Percentiles rank a stretch among this genome's conserved stretches.
Conservation (phyloP, 306 rosid species). For the Senna siamea region DNA sequence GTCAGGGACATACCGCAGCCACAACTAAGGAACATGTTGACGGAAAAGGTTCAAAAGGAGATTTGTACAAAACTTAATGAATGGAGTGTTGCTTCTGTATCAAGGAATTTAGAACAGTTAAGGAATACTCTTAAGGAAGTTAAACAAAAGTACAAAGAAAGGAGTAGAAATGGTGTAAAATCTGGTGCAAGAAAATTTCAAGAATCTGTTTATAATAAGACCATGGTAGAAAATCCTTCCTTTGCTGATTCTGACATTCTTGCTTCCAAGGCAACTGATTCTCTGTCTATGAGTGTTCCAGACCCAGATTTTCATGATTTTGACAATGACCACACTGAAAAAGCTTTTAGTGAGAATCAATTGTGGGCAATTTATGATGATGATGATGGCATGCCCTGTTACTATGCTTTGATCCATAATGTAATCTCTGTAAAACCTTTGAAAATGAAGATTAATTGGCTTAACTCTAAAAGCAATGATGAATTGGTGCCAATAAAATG, state of each 20-base stretch:
- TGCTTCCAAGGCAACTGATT: constrained; percentile 39
- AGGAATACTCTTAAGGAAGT: constrained; percentile 33
- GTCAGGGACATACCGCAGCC: constrained; percentile 46
- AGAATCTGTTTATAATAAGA: constrained; percentile 34
- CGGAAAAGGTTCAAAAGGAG: constrained; percentile 68
- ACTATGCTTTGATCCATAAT: constrained; percentile 68
- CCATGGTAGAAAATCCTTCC: constrained; percentile 15
- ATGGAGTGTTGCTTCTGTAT: constrained; percentile 40
- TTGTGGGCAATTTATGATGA: constrained; percentile 84
- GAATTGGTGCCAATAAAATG: constrained; percentile 67
- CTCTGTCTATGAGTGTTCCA: constrained; percentile 65
- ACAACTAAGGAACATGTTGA: constrained; percentile 55
- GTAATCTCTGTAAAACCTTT: constrained; percentile 70
- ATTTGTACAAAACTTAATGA: constrained; percentile 55
- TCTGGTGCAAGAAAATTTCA: no score
- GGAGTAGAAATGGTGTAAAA: constrained; percentile 37
- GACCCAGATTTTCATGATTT: constrained; percentile 90
- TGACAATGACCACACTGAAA: constrained; percentile 74
- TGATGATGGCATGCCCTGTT: constrained; percentile 91
- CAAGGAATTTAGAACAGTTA: constrained; percentile 38
- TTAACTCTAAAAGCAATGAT: constrained; percentile 61
- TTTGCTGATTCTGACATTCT: constrained; percentile 28
- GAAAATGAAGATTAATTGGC: constrained; percentile 72
- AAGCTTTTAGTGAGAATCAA: constrained; percentile 66
- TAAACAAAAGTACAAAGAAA: constrained; percentile 42